A percentile compares a stretch with the other conserved stretches of the same genome.
Evolutionary conservation across 352 stramenopile species (phyloP).

Genomic region (Plasmopara halstedii): DNA sequence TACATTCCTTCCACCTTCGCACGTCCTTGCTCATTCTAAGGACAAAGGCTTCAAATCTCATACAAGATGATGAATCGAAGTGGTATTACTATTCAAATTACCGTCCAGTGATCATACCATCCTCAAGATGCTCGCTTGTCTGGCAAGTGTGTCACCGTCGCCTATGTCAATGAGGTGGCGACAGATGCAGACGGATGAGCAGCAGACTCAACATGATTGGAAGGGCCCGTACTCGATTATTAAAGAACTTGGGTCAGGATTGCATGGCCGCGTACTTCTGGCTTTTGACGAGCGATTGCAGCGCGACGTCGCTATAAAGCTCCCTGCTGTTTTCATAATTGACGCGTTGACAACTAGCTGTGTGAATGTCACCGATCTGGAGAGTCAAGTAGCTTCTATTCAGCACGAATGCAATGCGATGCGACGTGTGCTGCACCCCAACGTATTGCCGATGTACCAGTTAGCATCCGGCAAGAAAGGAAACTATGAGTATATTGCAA

Average conservation of each 20-base stretch:
- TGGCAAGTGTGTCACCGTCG: conserved; percentile 5
- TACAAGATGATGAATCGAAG: conserved; percentile 7
- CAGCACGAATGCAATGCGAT: conserved; percentile 55
- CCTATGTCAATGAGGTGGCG: background rate
- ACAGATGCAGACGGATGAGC: background rate
- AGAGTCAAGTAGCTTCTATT: conserved; percentile 58
- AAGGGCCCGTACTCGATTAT: conserved; percentile 42
- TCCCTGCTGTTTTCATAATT: conserved; percentile 39
- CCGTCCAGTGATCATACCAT: background rate
- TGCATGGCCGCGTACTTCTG: conserved; percentile 58
- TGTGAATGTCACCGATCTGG: conserved; percentile 32
- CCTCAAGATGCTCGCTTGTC: conserved; percentile 21
- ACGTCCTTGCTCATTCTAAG: conserved; percentile 10
- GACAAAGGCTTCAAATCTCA: conserved; percentile 11
- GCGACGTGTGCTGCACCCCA: conserved; percentile 40
- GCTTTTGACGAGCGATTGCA: conserved; percentile 40
- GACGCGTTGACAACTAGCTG: conserved; percentile 6
- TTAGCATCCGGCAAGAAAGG: conserved; percentile 37
- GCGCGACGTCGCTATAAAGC: conserved; percentile 61
- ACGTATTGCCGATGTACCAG: conserved; percentile 43
- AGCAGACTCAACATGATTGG: conserved; percentile 1
- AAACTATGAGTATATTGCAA: conserved; percentile 41
- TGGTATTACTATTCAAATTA: conserved; percentile 8
- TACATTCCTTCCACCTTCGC: conserved; percentile 1
- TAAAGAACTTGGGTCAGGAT: conserved; percentile 49